Percentiles rank a stretch among this genome's conserved stretches.
Evolutionary conservation across 192 early-diverging fungal species (phyloP).

Genomic region (Spizellomyces punctatus): DNA sequence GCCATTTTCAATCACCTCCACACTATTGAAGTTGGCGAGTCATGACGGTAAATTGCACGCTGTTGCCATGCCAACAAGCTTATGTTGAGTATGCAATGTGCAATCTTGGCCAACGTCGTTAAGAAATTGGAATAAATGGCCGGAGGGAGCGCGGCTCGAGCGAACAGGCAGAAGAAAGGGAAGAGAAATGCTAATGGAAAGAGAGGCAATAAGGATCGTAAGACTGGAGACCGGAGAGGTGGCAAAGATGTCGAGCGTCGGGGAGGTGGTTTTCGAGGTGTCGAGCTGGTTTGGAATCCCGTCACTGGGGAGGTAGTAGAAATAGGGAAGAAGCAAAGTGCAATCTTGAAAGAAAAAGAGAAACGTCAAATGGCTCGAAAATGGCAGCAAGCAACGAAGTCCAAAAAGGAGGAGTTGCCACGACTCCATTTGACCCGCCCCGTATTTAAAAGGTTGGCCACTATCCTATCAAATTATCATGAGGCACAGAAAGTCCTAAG

Average conservation of each 20-base stretch:
- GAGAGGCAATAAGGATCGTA: neutral
- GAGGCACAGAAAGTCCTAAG: constrained; percentile 16
- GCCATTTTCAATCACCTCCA: too few relatives aligned
- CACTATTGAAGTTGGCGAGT: too few relatives aligned
- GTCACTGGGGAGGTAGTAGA: constrained; percentile 6
- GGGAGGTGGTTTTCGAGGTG: constrained; percentile 17
- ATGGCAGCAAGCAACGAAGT: neutral
- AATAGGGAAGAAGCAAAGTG: constrained; percentile 3
- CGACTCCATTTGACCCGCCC: neutral
- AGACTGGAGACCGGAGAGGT: neutral
- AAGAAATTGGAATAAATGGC: neutral
- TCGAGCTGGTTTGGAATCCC: constrained; percentile 13
- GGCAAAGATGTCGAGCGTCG: constrained; percentile 1
- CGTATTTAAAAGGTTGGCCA: constrained; percentile 3
- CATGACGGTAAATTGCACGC: too few relatives aligned
- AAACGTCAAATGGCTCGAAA: neutral
- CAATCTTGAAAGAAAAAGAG: neutral
- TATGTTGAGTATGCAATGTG: too few relatives aligned
- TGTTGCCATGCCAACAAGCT: too few relatives aligned
- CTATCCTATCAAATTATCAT: constrained; percentile 13
- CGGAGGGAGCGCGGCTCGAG: constrained; percentile 3
- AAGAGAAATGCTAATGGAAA: constrained; percentile 4
- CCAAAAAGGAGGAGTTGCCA: neutral
- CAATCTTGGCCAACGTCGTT: too few relatives aligned
- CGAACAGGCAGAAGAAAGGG: constrained; percentile 26